phyloP scores from a whole-genome alignment of 1,284 basidiomycete species.

The Sanguinoderma infundibulare region DNA sequence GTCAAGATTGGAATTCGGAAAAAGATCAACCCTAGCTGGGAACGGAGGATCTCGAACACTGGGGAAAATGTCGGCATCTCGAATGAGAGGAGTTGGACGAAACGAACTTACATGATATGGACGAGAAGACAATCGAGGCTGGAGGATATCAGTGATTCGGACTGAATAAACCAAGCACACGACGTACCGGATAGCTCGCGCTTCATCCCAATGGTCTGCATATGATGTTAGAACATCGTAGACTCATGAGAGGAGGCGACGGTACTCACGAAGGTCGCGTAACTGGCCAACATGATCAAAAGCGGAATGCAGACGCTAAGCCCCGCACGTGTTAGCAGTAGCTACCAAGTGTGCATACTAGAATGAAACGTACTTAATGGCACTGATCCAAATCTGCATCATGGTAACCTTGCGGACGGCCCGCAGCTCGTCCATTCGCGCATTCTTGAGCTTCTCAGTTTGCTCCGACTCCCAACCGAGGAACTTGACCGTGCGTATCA shows the following conservation, averaged over 20 bases:
- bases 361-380: slow-evolving; percentile 7
- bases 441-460: background rate
- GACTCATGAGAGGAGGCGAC: background rate
- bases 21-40: background rate
- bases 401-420: slow-evolving; percentile 3
- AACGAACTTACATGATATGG: slow-evolving; percentile 36
- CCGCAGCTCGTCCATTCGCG: slow-evolving; percentile 5
- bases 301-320: slow-evolving; percentile 50
- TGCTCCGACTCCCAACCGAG: slow-evolving; percentile 11
- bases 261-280: slow-evolving; percentile 52
- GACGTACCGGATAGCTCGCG: slow-evolving; percentile 34
- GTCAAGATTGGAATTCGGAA: slow-evolving; percentile 4
- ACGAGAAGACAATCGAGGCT: slow-evolving; percentile 44
- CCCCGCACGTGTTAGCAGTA: background rate
- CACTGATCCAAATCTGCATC: slow-evolving; percentile 10
- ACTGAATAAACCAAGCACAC: slow-evolving; percentile 2
- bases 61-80: background rate
- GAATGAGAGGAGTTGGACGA: background rate
- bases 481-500: slow-evolving; percentile 13
- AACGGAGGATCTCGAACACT: slow-evolving; percentile 1
- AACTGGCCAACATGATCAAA: slow-evolving; percentile 71
- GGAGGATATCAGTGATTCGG: background rate
- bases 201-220: slow-evolving; percentile 34
- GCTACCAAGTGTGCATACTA: background rate
- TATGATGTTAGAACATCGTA: background rate